phyloP scores from a whole-genome alignment of 2,329 filamentous ascomycete species.

The Aspergillus versicolor region DNA sequence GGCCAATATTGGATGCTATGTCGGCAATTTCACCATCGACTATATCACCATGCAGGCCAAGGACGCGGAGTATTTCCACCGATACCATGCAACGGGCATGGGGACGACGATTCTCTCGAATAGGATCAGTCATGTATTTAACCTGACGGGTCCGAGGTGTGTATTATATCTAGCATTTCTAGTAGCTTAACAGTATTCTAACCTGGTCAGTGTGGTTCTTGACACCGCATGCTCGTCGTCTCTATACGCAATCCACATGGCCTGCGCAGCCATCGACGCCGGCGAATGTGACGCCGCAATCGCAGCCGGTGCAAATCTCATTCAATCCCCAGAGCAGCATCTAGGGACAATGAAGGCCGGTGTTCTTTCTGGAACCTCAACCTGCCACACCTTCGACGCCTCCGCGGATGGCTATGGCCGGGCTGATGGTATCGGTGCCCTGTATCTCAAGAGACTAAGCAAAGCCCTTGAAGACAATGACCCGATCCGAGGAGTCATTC shows the following conservation, averaged over 20 bases:
- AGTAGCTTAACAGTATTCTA: not conserved
- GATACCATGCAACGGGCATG: slow-evolving; percentile 17
- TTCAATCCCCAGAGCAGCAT: slow-evolving; percentile 19
- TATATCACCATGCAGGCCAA: slow-evolving; percentile 17
- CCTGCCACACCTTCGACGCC: slow-evolving; percentile 10
- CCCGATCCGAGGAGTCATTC: slow-evolving; percentile 6
- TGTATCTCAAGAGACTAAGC: slow-evolving; percentile 7
- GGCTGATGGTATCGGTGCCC: slow-evolving; percentile 5
- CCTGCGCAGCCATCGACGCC: slow-evolving; percentile 25
- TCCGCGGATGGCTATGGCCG: slow-evolving; percentile 12
- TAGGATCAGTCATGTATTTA: slow-evolving; percentile 37
- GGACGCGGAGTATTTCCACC: slow-evolving; percentile 9
- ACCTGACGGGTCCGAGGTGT: slow-evolving; percentile 32
- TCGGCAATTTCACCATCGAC: slow-evolving; percentile 21
- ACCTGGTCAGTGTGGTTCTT: not conserved
- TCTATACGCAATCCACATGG: slow-evolving; percentile 38
- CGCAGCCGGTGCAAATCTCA: slow-evolving; percentile 23
- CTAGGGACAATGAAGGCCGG: slow-evolving; percentile 29
- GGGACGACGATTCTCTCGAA: slow-evolving; percentile 15
- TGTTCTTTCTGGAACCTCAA: slow-evolving; percentile 33
- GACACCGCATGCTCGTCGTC: slow-evolving; percentile 44
- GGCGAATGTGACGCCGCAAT: slow-evolving; percentile 24
- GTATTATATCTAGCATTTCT: not conserved
- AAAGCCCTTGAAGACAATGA: slow-evolving; percentile 7
- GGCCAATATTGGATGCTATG: slow-evolving; percentile 12